Evolutionary conservation across 139 green algal species (phyloP).

Genomic region (Bryopsis sp.): DNA sequence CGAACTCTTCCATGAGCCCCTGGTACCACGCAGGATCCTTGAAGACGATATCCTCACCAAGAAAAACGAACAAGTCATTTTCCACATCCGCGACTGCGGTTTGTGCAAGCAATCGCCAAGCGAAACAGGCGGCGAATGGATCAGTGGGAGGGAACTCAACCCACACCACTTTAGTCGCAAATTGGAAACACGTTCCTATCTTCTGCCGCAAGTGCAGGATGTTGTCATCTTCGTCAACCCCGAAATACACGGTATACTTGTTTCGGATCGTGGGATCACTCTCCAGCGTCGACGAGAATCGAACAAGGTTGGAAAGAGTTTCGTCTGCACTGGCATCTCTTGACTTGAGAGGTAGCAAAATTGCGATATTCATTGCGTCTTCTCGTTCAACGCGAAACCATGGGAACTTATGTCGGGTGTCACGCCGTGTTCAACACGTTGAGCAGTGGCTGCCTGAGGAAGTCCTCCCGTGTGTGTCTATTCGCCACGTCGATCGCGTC

Average conservation of each 20-base stretch:
- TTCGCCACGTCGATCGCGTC: too few relatives aligned
- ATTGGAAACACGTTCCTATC: background rate
- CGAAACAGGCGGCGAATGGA: background rate
- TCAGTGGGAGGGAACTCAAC: background rate
- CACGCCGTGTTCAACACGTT: too few relatives aligned
- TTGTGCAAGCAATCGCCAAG: too few relatives aligned
- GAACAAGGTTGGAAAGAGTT: background rate
- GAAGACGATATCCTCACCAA: background rate
- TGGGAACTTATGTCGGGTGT: too few relatives aligned
- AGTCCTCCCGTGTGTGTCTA: too few relatives aligned
- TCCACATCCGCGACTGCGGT: background rate
- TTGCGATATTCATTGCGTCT: too few relatives aligned
- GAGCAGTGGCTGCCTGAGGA: too few relatives aligned
- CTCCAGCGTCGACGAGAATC: background rate
- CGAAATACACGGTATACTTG: background rate
- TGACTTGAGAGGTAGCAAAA: too few relatives aligned
- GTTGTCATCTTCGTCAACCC: background rate
- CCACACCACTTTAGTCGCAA: background rate
- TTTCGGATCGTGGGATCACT: background rate
- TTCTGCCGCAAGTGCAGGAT: background rate
- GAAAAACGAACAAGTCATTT: background rate
- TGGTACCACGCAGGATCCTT: background rate
- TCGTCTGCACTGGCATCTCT: too few relatives aligned
- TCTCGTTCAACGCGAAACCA: too few relatives aligned
- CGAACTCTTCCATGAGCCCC: background rate